Base-by-base conservation (phyloP, 495 filamentous ascomycete genomes). In the Cercophora scortea region DNA sequence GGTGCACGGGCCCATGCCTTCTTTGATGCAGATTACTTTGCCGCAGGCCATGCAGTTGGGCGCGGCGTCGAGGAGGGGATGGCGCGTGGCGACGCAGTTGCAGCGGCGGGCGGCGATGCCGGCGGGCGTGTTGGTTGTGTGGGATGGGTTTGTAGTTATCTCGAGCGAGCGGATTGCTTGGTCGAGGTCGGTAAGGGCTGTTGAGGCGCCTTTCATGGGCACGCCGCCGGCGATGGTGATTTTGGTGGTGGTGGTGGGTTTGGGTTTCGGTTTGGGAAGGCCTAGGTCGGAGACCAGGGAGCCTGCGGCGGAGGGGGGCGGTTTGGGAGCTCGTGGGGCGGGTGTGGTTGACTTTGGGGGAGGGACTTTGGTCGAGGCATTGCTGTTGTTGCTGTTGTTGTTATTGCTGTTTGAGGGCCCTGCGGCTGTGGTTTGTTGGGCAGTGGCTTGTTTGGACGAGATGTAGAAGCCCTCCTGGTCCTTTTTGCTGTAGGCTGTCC, bases 11-110 rank as follows among this genome's bases (percentile, higher is more conserved):
- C 92, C 93, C 4, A 96, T 76, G 1, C 93, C 93, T 62, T 98
- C 90, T 59, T 94, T 88, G 11, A 95, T 81, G 67, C 93, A 98
- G 49, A 97, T 85, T n/a, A 98, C 89, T 67, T 97, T 96, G 49
- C 93, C 93, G 64, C 93, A 98, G 56, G 79, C 83, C 16, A 93
- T 73, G 57, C 93, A 98, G 64, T 97, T 98, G 3, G 94, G 93
- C 0, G 90, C 88, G 0, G 91, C 88, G 9, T 78, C 79, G 10
- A 96, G 83, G 9, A 96, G 74, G 4, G 94, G 87, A 60, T 98
- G 93, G 2, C 88, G 79, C 3, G 86, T 76, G 0, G 86, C 93
- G 54, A 89, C 87, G 71, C 93, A 98, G 60, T 81, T 84, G 65
- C 93, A 98, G 53, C 79, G 79, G 38, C 85, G 79, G 11, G 78